Base-by-base conservation (phyloP, 345 rosid genomes). In the Brassica rapa region DNA sequence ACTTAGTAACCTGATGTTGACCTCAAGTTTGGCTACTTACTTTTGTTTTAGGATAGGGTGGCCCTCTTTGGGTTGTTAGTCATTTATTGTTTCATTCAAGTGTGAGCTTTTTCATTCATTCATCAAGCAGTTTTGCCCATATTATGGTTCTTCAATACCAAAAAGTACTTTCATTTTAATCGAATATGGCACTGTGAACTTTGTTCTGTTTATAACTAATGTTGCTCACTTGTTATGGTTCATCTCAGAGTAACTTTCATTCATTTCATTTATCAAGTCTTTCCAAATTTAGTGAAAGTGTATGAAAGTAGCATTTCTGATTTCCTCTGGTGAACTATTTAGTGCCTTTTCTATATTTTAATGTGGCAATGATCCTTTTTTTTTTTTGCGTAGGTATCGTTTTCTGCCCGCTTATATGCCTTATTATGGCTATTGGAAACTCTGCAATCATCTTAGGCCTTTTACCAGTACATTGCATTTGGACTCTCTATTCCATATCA, bases 331-430 rank as follows among this genome's bases (percentile, higher is more conserved):
- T 74, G 51, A 29, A 4, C 62, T 29, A 4, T 30, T 51, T 63
- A 29, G 62, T 10, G 62, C 21, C 21, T 19, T 19, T 32, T 37
- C 41, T 1, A 37, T 37, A 8, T 25, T 19, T 32, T 32, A 5
- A 37, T 37, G 43, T 74, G 37, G 49, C 4, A 30, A 21, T 51
- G 71, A 23, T 49, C 0, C 5, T 32, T 37, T 37, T 33, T 37
- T 37, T 33, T 37, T 25, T 75, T 81, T 78, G 49, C 21, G 25
- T 91, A 95, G 99, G 98, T 57, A 77, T 83, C 76, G 35, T 90
- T 70, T 84, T 93, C 74, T 91, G 91, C 81, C 98, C 97, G 11
- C 51, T 88, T 69, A 68, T 86, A 72, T 86, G 97, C 86, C 86
- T 95, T 37, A 85, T 86, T 77, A 61, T 90, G 86, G 65, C 89